phyloP scores from a whole-genome alignment of 2,329 filamentous ascomycete species.

The Colletotrichum australisinense region DNA sequence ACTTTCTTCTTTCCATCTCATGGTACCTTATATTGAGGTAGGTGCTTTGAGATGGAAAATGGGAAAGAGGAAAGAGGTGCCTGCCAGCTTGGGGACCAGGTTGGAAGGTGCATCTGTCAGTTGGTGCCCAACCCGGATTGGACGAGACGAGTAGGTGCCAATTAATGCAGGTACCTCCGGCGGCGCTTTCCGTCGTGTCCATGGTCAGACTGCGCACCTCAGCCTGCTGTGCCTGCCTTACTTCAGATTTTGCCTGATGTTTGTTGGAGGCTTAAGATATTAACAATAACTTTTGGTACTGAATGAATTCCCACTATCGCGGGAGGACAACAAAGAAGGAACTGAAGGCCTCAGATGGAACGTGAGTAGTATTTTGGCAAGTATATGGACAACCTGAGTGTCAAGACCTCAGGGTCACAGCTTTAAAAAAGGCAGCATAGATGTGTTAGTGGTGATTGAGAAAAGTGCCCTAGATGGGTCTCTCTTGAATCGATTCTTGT shows the following conservation, averaged over 20 bases:
- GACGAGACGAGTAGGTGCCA: constrained; percentile 22
- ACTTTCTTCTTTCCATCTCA: background rate
- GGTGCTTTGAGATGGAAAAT: background rate
- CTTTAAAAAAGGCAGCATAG: background rate
- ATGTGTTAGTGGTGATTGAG: background rate
- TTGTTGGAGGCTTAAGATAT: background rate
- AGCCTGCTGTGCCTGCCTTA: background rate
- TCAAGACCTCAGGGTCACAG: constrained; percentile 1
- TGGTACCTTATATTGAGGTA: background rate
- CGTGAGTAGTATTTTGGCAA: background rate
- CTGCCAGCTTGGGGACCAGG: background rate
- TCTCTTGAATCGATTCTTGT: background rate
- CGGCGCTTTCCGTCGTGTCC: background rate
- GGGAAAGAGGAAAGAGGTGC: constrained; percentile 11
- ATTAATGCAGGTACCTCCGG: constrained; percentile 29
- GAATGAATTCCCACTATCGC: too few relatives aligned
- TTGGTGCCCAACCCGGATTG: constrained; percentile 13
- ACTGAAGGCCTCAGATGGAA: background rate
- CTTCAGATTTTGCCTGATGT: background rate
- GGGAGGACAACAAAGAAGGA: too few relatives aligned
- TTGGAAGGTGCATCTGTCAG: constrained; percentile 18
- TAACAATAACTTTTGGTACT: background rate
- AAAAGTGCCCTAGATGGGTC: background rate
- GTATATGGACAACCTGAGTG: background rate
- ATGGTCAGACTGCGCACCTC: background rate